Conservation (phyloP, 2,329 filamentous ascomycete species). For the Didymosphaeria variabile region DNA sequence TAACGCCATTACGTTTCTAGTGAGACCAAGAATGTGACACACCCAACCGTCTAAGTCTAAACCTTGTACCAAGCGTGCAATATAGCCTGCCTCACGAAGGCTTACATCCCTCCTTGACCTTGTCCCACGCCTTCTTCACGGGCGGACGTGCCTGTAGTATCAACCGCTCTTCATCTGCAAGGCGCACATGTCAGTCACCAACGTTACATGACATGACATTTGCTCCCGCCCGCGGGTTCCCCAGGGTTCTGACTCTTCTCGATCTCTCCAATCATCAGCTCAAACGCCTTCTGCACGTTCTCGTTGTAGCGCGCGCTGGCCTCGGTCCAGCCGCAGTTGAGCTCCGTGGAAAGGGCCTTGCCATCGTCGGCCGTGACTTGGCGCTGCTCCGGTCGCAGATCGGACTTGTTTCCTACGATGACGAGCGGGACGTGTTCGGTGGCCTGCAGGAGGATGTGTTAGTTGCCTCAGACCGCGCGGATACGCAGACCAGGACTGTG, state of each 20-base stretch:
- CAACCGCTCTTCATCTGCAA: slow-evolving; percentile 13
- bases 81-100: slow-evolving; percentile 1
- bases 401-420: slow-evolving; percentile 96
- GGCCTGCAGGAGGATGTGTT: slow-evolving; percentile 64
- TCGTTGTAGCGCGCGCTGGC: slow-evolving; percentile 93
- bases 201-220: slow-evolving; percentile 85
- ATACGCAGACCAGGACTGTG: slow-evolving; percentile 7
- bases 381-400: slow-evolving; percentile 89
- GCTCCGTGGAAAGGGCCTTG: slow-evolving; percentile 82
- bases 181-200: slow-evolving; percentile 28
- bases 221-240: slow-evolving; percentile 80
- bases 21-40: slow-evolving; percentile 15
- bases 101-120: slow-evolving; percentile 1
- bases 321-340: slow-evolving; percentile 93
- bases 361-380: slow-evolving; percentile 89
- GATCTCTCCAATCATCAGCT: slow-evolving; percentile 92
- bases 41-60: slow-evolving; percentile 14
- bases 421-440: slow-evolving; percentile 92
- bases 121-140: slow-evolving; percentile 5
- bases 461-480: slow-evolving; percentile 19
- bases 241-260: slow-evolving; percentile 93
- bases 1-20: slow-evolving; percentile 38
- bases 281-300: slow-evolving; percentile 92
- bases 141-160: slow-evolving; percentile 4
- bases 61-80: neutral